phyloP scores from a whole-genome alignment of 768 basidiomycete species.

The Suillus paluster region DNA sequence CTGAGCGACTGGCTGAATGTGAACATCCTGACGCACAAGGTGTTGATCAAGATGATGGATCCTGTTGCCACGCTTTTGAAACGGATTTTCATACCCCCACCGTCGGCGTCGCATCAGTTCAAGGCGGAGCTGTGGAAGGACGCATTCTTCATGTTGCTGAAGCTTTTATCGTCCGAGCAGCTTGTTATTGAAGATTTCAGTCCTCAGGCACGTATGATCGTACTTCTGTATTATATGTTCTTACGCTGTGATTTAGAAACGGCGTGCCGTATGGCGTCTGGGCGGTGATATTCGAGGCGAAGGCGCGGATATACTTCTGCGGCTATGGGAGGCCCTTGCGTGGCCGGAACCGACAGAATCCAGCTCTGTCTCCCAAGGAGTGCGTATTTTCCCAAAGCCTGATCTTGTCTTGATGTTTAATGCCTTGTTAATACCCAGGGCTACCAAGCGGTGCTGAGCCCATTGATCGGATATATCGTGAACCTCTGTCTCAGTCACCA shows the following conservation, averaged over 20 bases:
- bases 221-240: conserved; percentile 7
- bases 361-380: conserved; percentile 62
- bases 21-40: conserved; percentile 85
- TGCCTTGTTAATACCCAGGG: conserved; percentile 49
- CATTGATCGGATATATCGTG: conserved; percentile 88
- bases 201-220: conserved; percentile 66
- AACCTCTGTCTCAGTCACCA: conserved; percentile 94
- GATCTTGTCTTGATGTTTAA: not conserved
- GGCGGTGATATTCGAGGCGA: conserved; percentile 95
- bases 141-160: conserved; percentile 80
- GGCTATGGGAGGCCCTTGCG: conserved; percentile 85
- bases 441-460: conserved; percentile 82
- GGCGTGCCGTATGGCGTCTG: conserved; percentile 94
- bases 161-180: conserved; percentile 86
- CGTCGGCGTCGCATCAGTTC: conserved; percentile 66
- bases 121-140: conserved; percentile 81
- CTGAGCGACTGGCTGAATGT: conserved; percentile 92
- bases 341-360: conserved; percentile 65
- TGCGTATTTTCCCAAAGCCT: conserved; percentile 40
- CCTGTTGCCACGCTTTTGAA: conserved; percentile 79
- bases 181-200: conserved; percentile 94
- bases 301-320: conserved; percentile 78
- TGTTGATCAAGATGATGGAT: conserved; percentile 87
- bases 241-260: conserved; percentile 60
- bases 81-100: conserved; percentile 77